Conservation (phyloP, 352 stramenopile genomes). For the Globisporangium polare region DNA sequence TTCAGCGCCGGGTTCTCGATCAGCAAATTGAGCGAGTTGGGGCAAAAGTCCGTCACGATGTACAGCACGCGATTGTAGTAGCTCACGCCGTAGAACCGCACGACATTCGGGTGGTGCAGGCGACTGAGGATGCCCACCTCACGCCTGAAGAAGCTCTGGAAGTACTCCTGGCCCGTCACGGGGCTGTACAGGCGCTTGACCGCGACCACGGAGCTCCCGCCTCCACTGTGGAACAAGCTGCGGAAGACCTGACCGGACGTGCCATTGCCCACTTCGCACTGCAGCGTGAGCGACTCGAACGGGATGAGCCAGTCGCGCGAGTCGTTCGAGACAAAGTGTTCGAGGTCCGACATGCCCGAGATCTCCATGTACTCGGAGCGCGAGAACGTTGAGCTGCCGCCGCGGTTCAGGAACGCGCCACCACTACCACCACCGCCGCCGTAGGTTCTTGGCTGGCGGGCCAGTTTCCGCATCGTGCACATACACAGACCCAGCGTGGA, state of each 20-base stretch:
- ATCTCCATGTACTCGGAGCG: conserved; percentile 85
- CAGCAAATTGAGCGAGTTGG: conserved; percentile 70
- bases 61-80: conserved; percentile 90
- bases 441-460: conserved; percentile 51
- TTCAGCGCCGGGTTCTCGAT: conserved; percentile 77
- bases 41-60: conserved; percentile 90
- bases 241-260: conserved; percentile 89
- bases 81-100: conserved; percentile 88
- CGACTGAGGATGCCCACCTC: conserved; percentile 86
- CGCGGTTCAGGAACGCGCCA: conserved; percentile 27
- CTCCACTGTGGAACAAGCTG: conserved; percentile 78
- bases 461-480: conserved; percentile 80
- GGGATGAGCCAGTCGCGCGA: conserved; percentile 88
- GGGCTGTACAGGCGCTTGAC: conserved; percentile 88
- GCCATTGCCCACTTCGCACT: conserved; percentile 82
- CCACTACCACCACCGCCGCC: neutral
- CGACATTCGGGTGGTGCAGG: conserved; percentile 86
- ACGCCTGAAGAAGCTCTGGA: conserved; percentile 88
- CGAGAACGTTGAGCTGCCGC: conserved; percentile 54
- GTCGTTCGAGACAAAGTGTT: conserved; percentile 87
- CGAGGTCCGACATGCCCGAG: conserved; percentile 79
- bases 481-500: conserved; percentile 85
- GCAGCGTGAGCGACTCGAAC: conserved; percentile 84
- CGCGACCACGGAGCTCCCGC: conserved; percentile 79
- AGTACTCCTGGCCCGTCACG: conserved; percentile 85